A percentile compares a stretch with the other conserved stretches of the same genome.
Conservation (phyloP, 352 stramenopile genomes). For the Blastocystis sp. region DNA sequence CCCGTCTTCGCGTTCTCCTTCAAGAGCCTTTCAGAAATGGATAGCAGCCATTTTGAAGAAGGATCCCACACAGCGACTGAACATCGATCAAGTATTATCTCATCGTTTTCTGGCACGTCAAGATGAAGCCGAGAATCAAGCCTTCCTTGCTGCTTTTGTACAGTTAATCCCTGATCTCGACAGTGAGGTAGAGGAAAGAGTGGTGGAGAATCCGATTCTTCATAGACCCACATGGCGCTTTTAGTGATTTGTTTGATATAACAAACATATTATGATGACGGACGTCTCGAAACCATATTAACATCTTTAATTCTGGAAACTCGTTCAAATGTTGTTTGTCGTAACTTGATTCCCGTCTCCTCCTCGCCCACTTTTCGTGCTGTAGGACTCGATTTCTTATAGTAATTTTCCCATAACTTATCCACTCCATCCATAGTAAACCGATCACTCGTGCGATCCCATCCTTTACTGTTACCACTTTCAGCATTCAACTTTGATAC, state of each 20-base stretch:
- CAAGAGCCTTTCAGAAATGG: background rate
- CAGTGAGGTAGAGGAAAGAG: background rate
- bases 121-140: background rate
- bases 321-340: background rate
- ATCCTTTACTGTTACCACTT: background rate
- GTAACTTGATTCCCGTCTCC: background rate
- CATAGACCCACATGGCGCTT: too few relatives aligned
- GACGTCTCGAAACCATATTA: too few relatives aligned
- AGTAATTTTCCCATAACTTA: background rate
- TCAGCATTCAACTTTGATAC: background rate
- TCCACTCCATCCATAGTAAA: conserved; percentile 1
- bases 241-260: too few relatives aligned
- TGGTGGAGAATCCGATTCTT: background rate
- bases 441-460: conserved; percentile 1
- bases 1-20: background rate
- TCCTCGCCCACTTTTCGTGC: too few relatives aligned
- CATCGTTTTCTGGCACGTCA: conserved; percentile 12
- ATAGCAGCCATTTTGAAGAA: conserved; percentile 33
- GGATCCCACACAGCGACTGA: conserved; percentile 4
- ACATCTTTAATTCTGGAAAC: too few relatives aligned
- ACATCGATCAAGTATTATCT: background rate
- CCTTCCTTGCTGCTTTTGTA: background rate
- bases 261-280: too few relatives aligned
- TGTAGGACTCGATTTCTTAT: too few relatives aligned
- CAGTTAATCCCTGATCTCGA: conserved; percentile 22